phyloP scores from a whole-genome alignment of 768 basidiomycete genomes.

The Auriculariales sp. region DNA sequence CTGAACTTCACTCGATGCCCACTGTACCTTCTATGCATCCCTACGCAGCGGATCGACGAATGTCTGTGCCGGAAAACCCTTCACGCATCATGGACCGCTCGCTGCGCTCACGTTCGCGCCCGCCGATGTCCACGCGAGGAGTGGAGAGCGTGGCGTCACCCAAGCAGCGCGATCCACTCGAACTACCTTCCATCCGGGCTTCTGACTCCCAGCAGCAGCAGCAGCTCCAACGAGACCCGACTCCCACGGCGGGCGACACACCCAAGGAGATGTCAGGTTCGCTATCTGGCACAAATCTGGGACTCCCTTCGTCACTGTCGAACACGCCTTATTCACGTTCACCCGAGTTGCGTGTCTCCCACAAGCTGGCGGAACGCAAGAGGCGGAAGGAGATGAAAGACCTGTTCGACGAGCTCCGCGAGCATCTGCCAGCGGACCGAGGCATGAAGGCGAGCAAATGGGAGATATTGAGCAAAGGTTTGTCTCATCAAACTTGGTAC shows the following conservation, averaged over 20 bases:
- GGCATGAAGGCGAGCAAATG: constrained; percentile 97
- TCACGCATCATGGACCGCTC: constrained; percentile 23
- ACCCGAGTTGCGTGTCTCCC: constrained; percentile 86
- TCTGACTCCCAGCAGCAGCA: constrained; percentile 25
- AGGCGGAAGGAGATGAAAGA: constrained; percentile 99
- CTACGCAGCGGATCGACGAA: constrained; percentile 41
- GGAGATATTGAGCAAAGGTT: constrained; percentile 97
- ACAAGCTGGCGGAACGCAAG: constrained; percentile 95
- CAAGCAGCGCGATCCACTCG: not conserved
- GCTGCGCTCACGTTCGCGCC: constrained; percentile 54
- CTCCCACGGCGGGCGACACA: constrained; percentile 22
- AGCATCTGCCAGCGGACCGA: constrained; percentile 80
- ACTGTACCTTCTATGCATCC: not conserved
- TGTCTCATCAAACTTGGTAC: constrained; percentile 10
- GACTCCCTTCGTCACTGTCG: constrained; percentile 16
- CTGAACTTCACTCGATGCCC: constrained; percentile 1
- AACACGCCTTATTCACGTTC: constrained; percentile 84
- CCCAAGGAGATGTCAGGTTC: constrained; percentile 30
- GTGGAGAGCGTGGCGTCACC: constrained; percentile 24
- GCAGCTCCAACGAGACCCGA: no score
- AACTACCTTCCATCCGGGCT: constrained; percentile 22
- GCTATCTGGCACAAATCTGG: no score
- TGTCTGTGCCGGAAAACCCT: constrained; percentile 45
- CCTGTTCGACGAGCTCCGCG: constrained; percentile 88
- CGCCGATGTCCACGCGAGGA: constrained; percentile 33